Evolutionary conservation across 169 alveolate genomes (phyloP), one percentile per base, ranked within the genome.

Genomic region (Plasmodium ovale): DNA sequence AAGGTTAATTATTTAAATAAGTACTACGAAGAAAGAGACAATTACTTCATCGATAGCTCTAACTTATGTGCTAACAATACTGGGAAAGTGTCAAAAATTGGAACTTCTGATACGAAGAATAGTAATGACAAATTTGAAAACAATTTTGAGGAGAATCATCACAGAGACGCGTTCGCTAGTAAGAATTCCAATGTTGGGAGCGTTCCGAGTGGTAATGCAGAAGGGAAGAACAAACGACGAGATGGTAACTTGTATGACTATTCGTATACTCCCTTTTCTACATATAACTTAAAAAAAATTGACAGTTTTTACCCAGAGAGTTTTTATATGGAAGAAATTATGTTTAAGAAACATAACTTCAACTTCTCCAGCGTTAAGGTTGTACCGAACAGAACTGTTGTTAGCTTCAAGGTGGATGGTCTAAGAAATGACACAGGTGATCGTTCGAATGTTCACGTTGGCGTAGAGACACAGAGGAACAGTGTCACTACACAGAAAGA

Each of bases 251-350:
- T 85, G 14, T 85, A 85, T 29, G 91, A 85, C 47, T 85, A 85
- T 51, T 69, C 87, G 4, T 85, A 85, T 25, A 56, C 85, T 6
- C 67, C 91, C 0, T 58, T 35, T 56, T 19, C 47, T 25, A 60
- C 33, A 47, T 42, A 68, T 71, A 27, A 54, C 23, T 42, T 70
- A 4, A 59, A 85, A 62, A 85, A 85, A 42, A 85, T 54, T 21
- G 85, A 69, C 4, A 37, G 29, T 1, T 33, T 3, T 39, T 82
- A 49, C 23, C 90, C 90, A 16, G 90, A 82, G 16, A 25, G 44
- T 29, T 85, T 85, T 29, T 69, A 85, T 64, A 85, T 85, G 91
- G 73, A 44, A 33, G 91, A 85, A 1, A 85, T 85, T 44, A 16
- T 85, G 23, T 60, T 44, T 53, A 85, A 85, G 58, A 47, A 53